Percentiles rank a stretch among this genome's conserved stretches.
phyloP scores from a whole-genome alignment of 2,329 filamentous ascomycete genomes.

The Epichloe gansuensis region DNA sequence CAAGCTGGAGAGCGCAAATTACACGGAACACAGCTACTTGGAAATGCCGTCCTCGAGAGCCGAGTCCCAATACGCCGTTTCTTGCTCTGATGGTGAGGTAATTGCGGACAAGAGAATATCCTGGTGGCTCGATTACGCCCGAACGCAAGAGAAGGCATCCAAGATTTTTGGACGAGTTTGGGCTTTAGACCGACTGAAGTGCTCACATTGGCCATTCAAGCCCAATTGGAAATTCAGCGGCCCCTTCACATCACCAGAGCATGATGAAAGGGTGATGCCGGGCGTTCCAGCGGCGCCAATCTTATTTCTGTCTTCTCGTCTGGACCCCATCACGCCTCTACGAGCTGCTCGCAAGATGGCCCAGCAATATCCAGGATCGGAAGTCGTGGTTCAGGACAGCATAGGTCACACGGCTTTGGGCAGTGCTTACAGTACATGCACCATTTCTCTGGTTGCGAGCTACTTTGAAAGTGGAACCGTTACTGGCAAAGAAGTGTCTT shows the following conservation, averaged over 20 bases:
- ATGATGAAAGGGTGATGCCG: constrained; percentile 10
- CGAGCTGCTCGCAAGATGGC: constrained; percentile 5
- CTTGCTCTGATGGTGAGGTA: constrained; percentile 22
- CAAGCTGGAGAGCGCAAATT: constrained; percentile 9
- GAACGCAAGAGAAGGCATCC: constrained; percentile 14
- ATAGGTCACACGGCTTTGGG: constrained; percentile 9
- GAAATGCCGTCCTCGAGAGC: background rate
- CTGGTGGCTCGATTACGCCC: constrained; percentile 15
- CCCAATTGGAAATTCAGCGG: constrained; percentile 26
- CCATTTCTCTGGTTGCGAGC: background rate
- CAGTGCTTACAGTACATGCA: background rate
- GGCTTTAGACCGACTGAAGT: constrained; percentile 23
- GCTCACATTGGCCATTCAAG: constrained; percentile 23
- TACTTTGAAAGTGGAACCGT: background rate
- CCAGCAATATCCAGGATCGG: constrained; percentile 9
- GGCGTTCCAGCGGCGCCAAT: constrained; percentile 27
- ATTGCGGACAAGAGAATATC: constrained; percentile 7
- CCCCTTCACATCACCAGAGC: constrained; percentile 14
- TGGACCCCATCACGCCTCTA: constrained; percentile 33
- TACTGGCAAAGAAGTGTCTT: background rate
- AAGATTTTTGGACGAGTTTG: constrained; percentile 19
- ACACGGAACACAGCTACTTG: background rate
- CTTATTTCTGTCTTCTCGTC: constrained; percentile 28
- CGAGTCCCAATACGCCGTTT: constrained; percentile 6
- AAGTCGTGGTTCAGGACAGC: constrained; percentile 10